Conservation (phyloP, 2,329 filamentous ascomycete genomes). For the Colletotrichum coccodes region DNA sequence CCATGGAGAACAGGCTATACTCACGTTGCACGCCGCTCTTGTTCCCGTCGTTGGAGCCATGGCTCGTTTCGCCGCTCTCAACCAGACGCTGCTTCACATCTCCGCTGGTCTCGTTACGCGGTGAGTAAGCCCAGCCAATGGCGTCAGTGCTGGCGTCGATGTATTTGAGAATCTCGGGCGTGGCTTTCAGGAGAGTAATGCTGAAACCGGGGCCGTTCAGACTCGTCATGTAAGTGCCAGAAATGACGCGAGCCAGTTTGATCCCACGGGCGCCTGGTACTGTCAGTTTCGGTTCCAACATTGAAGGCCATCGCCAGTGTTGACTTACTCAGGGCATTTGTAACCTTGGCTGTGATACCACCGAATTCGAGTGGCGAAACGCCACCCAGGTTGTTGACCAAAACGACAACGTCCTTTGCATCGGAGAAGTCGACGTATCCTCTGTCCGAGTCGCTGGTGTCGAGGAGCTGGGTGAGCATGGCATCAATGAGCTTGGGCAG, state of each 20-base stretch:
- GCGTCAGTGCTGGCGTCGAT: conserved; percentile 76
- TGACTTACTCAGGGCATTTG: conserved; percentile 67
- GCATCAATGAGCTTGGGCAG: conserved; percentile 62
- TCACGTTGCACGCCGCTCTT: conserved; percentile 22
- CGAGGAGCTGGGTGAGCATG: conserved; percentile 74
- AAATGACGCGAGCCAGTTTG: conserved; percentile 53
- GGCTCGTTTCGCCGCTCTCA: conserved; percentile 67
- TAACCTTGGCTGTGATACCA: conserved; percentile 74
- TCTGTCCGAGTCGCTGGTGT: conserved; percentile 70
- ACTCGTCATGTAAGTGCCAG: conserved; percentile 78
- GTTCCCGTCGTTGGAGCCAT: conserved; percentile 53
- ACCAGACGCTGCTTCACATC: conserved; percentile 67
- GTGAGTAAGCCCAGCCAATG: conserved; percentile 65
- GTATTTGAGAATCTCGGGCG: conserved; percentile 72
- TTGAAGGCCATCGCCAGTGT: conserved; percentile 59
- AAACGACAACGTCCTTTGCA: conserved; percentile 68
- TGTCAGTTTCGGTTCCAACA: conserved; percentile 45
- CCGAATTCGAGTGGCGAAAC: conserved; percentile 74
- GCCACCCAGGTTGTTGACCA: conserved; percentile 78
- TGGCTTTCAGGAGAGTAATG: conserved; percentile 72
- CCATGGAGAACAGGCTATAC: too few species aligned
- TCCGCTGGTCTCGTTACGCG: neutral
- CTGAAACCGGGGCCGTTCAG: conserved; percentile 79
- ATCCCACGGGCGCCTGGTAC: neutral
- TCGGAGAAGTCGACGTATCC: conserved; percentile 67